phyloP scores from a whole-genome alignment of 805 yeast species.

The Candida golubevii region DNA sequence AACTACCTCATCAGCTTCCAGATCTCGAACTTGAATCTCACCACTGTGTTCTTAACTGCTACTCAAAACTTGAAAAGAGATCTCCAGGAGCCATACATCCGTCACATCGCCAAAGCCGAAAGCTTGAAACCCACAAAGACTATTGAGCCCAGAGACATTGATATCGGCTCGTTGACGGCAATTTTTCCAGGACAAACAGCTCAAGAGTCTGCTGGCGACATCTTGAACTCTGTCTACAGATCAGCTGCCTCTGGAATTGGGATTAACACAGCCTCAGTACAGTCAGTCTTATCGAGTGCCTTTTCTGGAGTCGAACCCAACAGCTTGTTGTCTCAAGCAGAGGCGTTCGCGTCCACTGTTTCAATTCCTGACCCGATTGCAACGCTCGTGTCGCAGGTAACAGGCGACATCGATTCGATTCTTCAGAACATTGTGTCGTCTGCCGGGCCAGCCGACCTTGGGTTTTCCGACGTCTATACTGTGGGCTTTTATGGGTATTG shows the following conservation, averaged over 20 bases:
- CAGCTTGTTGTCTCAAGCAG: constrained; percentile 10
- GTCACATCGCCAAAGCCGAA: background rate
- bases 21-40: constrained; percentile 28
- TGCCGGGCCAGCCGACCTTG: constrained; percentile 29
- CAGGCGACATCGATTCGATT: constrained; percentile 14
- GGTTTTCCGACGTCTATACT: constrained; percentile 38
- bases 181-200: constrained; percentile 5
- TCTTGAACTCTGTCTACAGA: constrained; percentile 2
- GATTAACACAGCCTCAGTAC: constrained; percentile 3
- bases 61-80: constrained; percentile 1
- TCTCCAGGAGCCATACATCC: background rate
- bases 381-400: constrained; percentile 11
- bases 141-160: background rate
- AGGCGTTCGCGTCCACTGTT: constrained; percentile 11
- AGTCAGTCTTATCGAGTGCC: constrained; percentile 5
- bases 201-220: background rate
- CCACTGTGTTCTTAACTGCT: constrained; percentile 23
- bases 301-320: constrained; percentile 4
- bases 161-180: constrained; percentile 4
- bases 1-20: constrained; percentile 36
- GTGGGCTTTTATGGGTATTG: constrained; percentile 44
- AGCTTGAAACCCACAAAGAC: constrained; percentile 5
- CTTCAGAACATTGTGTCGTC: constrained; percentile 18
- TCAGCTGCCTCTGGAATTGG: constrained; percentile 6
- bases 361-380: constrained; percentile 15